These are phyloP conservation scores for Xerocomus cyaneibrunnescens DNA, from an alignment of 1,284 basidiomycete species.

Conservation along the genomic window DNA sequence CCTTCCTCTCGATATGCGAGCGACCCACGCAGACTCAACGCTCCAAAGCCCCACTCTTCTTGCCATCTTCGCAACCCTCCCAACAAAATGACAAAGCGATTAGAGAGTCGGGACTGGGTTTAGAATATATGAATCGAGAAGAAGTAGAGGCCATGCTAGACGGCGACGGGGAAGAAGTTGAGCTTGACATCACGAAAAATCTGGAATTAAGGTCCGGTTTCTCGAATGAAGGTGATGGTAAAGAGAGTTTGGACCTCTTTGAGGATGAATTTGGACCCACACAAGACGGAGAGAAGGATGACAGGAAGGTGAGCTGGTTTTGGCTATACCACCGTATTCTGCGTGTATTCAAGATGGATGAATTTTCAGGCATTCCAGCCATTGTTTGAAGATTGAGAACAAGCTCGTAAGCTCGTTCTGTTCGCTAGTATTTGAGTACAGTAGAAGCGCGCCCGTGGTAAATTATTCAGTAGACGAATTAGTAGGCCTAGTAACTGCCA, in stretches of 20 bases:
- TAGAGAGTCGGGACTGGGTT: constrained; percentile 57
- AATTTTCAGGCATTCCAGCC: constrained; percentile 53
- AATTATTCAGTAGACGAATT: too few relatives aligned
- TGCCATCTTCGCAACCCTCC: constrained; percentile 62
- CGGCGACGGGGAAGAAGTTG: constrained; percentile 64
- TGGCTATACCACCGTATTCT: neutral
- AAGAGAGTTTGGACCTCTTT: constrained; percentile 37
- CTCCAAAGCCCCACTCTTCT: constrained; percentile 56
- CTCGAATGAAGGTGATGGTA: constrained; percentile 5
- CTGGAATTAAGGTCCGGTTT: neutral
- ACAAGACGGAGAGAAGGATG: constrained; percentile 37
- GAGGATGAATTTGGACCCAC: constrained; percentile 56
- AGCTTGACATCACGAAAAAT: constrained; percentile 35
- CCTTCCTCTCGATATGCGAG: constrained; percentile 48
- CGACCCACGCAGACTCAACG: constrained; percentile 12
- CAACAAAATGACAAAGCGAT: constrained; percentile 50
- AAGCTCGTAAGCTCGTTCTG: neutral
- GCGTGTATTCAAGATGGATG: neutral
- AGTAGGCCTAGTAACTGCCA: too few relatives aligned
- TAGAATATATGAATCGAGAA: constrained; percentile 62
- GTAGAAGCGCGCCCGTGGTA: too few relatives aligned
- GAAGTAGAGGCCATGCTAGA: constrained; percentile 65
- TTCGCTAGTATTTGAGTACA: neutral
- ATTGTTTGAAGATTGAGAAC: constrained; percentile 60
- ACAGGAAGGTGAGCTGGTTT: constrained; percentile 36